Conservation (phyloP, 2,329 filamentous ascomycete genomes). For the Macrophomina phaseolina region DNA sequence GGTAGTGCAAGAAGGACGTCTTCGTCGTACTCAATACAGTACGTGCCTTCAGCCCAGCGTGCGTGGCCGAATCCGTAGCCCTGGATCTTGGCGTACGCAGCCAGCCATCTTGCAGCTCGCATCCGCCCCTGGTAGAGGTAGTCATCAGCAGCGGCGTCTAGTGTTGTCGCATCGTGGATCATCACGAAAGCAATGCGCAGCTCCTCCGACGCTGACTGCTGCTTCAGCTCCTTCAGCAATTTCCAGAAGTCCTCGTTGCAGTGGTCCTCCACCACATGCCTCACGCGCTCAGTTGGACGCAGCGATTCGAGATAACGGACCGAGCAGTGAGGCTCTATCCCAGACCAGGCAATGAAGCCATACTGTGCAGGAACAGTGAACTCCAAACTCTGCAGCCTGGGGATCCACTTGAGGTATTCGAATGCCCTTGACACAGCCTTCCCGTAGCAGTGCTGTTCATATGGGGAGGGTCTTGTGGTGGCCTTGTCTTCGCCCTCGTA, state of each 20-base stretch:
- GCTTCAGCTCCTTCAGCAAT: neutral
- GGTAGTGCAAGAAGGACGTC: neutral
- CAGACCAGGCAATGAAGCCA: neutral
- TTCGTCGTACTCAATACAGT: neutral
- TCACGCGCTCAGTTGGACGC: neutral
- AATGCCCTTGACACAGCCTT: neutral
- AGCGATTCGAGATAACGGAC: neutral
- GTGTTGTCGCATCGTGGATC: neutral
- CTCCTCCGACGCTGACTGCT: neutral
- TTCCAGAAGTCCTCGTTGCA: neutral
- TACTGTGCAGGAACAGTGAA: neutral
- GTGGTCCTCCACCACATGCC: conserved; percentile 1
- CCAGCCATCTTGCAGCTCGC: neutral
- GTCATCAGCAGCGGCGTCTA: too few species aligned
- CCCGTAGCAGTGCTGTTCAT: neutral
- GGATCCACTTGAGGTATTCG: neutral
- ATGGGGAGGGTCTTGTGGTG: too few species aligned
- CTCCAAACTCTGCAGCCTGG: neutral
- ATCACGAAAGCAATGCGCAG: neutral
- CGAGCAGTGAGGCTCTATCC: neutral
- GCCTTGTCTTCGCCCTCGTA: neutral
- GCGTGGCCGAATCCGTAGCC: neutral
- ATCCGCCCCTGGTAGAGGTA: neutral
- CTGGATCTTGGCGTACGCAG: neutral
- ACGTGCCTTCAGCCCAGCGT: neutral